These are phyloP conservation scores for Pythium aphanidermatum DNA, from an alignment of 352 stramenopile genomes.

Conservation along the genomic window DNA sequence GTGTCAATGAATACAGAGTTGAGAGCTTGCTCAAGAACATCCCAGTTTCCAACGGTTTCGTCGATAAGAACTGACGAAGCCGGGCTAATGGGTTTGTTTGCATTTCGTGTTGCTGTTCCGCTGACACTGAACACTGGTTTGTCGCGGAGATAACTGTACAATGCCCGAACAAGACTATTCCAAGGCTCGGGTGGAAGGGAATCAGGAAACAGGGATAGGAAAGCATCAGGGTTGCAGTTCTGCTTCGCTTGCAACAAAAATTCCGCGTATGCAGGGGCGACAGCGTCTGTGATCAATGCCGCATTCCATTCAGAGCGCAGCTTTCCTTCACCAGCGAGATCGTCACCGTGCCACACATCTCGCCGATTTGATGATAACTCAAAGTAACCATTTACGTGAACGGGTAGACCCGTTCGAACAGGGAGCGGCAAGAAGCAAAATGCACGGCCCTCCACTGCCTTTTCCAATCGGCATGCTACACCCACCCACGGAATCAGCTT, in stretches of 20 bases:
- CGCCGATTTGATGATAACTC: slow-evolving; percentile 87
- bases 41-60: slow-evolving; percentile 12
- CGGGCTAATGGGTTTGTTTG: slow-evolving; percentile 8
- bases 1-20: slow-evolving; percentile 16
- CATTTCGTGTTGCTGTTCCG: slow-evolving; percentile 2
- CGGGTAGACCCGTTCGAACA: slow-evolving; percentile 77
- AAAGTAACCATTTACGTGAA: slow-evolving; percentile 94
- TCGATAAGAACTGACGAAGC: slow-evolving; percentile 11
- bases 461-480: slow-evolving; percentile 65
- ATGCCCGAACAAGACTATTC: slow-evolving; percentile 35
- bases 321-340: slow-evolving; percentile 76
- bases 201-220: slow-evolving; percentile 31
- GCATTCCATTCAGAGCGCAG: slow-evolving; percentile 74
- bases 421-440: slow-evolving; percentile 93
- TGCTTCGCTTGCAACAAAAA: slow-evolving; percentile 52
- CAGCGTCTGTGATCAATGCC: slow-evolving; percentile 56
- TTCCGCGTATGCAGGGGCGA: slow-evolving; percentile 66
- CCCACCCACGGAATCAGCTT: slow-evolving; percentile 88
- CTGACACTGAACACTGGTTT: slow-evolving; percentile 41
- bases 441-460: slow-evolving; percentile 48
- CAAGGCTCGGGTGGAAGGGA: slow-evolving; percentile 45
- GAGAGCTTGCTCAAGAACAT: slow-evolving; percentile 11
- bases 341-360: slow-evolving; percentile 80
- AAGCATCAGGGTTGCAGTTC: slow-evolving; percentile 33
- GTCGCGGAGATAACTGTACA: slow-evolving; percentile 51